phyloP scores from a whole-genome alignment of 345 rosid genomes.

The Corchorus capsularis region DNA sequence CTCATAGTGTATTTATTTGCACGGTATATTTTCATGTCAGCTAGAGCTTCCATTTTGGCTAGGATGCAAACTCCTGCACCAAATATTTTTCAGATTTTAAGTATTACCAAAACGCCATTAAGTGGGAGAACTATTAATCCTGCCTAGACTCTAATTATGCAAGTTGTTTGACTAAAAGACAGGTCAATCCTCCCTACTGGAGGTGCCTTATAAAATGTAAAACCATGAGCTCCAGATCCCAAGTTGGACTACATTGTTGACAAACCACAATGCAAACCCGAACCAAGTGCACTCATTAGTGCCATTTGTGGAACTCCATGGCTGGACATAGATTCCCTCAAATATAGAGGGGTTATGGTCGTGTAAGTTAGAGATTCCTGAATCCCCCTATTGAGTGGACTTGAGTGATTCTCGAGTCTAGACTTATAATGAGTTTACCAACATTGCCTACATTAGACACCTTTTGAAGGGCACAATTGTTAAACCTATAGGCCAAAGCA shows the following conservation, averaged over 20 bases:
- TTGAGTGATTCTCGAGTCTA: not conserved
- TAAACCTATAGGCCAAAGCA: not conserved
- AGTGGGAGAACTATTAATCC: not conserved
- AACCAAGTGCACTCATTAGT: too few species aligned
- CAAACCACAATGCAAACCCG: too few species aligned
- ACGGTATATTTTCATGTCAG: slow-evolving; percentile 65
- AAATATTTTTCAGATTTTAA: slow-evolving; percentile 12
- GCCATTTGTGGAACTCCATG: too few species aligned
- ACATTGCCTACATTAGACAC: not conserved
- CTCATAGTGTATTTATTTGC: slow-evolving; percentile 60
- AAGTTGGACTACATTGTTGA: too few species aligned
- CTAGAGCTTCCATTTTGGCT: slow-evolving; percentile 60
- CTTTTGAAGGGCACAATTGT: not conserved
- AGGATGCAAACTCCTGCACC: slow-evolving; percentile 54
- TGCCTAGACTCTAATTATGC: too few species aligned
- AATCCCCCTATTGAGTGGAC: not conserved
- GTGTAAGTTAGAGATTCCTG: not conserved
- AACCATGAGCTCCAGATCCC: too few species aligned
- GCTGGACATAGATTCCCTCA: too few species aligned
- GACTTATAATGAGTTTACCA: not conserved
- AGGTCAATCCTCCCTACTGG: too few species aligned
- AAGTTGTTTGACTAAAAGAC: too few species aligned
- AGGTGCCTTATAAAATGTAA: too few species aligned
- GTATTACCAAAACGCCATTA: slow-evolving; percentile 1
- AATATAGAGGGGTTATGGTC: not conserved